Percentiles rank a stretch among this genome's conserved stretches.
Evolutionary conservation across 441 rosid species (phyloP).

Genomic region (Gossypium lobatum): DNA sequence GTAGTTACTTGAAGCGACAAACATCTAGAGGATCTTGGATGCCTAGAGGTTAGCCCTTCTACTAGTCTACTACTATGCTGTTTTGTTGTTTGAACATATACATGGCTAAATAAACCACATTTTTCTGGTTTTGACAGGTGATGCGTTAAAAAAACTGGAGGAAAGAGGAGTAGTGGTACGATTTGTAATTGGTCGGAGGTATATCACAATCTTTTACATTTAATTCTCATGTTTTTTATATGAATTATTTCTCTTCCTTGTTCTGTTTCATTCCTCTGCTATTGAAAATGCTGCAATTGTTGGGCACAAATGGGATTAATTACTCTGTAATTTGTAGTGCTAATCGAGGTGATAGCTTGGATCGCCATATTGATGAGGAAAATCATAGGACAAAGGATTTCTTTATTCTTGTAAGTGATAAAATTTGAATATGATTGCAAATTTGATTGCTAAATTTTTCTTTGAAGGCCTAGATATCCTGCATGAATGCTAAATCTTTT

Average conservation of each 20-base stretch:
- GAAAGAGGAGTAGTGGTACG: slow-evolving; percentile 87
- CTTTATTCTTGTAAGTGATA: slow-evolving; percentile 68
- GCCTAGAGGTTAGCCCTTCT: slow-evolving; percentile 60
- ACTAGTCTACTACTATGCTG: background rate
- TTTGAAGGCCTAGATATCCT: slow-evolving; percentile 5
- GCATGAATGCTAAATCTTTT: slow-evolving; percentile 17
- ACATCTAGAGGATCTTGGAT: slow-evolving; percentile 86
- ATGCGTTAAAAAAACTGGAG: slow-evolving; percentile 77
- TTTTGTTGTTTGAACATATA: background rate
- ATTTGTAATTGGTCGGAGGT: slow-evolving; percentile 95
- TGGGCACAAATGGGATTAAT: slow-evolving; percentile 12
- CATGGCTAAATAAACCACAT: background rate
- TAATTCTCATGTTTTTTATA: background rate
- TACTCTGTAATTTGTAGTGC: slow-evolving; percentile 52
- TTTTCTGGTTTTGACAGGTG: slow-evolving; percentile 40
- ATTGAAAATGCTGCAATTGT: background rate
- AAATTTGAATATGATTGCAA: slow-evolving; percentile 12
- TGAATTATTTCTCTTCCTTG: slow-evolving; percentile 8
- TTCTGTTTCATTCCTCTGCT: slow-evolving; percentile 2
- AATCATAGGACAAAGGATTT: slow-evolving; percentile 65
- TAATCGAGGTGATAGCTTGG: slow-evolving; percentile 92
- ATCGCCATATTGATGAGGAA: slow-evolving; percentile 70
- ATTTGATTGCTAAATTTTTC: background rate
- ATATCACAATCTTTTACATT: slow-evolving; percentile 24
- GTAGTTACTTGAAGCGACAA: slow-evolving; percentile 75